Conservation (phyloP, 139 green algal genomes). For the Auxenochlorella pyrenoidosa region DNA sequence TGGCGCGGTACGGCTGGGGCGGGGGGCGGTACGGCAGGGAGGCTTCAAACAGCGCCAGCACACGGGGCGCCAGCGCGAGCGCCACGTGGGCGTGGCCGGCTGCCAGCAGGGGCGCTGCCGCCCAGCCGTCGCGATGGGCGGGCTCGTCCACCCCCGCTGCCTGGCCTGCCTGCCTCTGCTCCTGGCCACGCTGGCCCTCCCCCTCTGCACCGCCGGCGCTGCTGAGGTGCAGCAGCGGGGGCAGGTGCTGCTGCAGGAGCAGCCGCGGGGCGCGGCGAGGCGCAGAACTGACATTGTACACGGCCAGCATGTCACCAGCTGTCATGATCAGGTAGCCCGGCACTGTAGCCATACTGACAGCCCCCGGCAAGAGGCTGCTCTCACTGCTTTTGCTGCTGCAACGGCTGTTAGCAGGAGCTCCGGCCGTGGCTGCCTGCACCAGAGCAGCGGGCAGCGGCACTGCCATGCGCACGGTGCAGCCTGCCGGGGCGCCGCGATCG, state of each 20-base stretch:
- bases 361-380: background rate
- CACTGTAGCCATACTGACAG: background rate
- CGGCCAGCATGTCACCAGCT: slow-evolving; percentile 7
- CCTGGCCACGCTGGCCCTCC: background rate
- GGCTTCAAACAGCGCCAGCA: slow-evolving; percentile 5
- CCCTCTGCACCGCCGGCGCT: background rate
- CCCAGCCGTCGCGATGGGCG: background rate
- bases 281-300: slow-evolving; percentile 28
- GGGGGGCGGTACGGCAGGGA: slow-evolving; percentile 8
- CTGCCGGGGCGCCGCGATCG: background rate
- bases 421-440: background rate
- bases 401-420: background rate
- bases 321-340: slow-evolving; percentile 33
- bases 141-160: background rate
- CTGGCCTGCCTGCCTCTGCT: background rate
- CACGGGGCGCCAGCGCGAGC: background rate
- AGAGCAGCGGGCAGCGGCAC: background rate
- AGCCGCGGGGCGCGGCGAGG: background rate
- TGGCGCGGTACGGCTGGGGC: background rate
- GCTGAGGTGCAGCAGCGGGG: background rate
- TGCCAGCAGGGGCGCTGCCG: background rate
- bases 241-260: slow-evolving; percentile 12
- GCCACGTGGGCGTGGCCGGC: slow-evolving; percentile 10
- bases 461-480: background rate
- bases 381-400: background rate